Evolutionary conservation across 2,329 filamentous ascomycete genomes (phyloP), one percentile per base, ranked within the genome.

Genomic region (Pseudophaeomoniella oleicola): DNA sequence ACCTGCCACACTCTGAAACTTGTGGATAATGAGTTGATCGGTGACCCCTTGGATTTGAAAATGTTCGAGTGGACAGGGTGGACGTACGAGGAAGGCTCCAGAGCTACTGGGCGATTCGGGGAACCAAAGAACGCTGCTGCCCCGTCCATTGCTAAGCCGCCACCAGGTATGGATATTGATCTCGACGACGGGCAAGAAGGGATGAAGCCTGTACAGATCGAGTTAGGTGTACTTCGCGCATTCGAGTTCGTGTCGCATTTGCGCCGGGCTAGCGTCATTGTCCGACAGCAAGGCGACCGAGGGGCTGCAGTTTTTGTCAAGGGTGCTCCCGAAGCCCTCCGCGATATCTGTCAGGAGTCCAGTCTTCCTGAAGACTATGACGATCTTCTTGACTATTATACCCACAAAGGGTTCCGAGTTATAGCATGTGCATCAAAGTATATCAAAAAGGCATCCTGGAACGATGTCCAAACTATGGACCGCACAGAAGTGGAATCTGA

Each of bases 61-160:
- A 98, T 98, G 90, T 98, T 98, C 53, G 80, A 94, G 45, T 98
- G 94, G 47, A 96, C 90, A 0, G 72, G 73, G 4, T 98, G 90
- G 90, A 72, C 75, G 3, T 98, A 84, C 47, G 82, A 94, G 54
- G 90, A 98, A 62, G 85, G 86, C 2, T 77, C 77, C 32, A 78
- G 87, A 46, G 69, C 70, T 36, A 59, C 67, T 16, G 71, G 69
- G 17, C 73, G 73, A 36, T 68, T 67, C 30, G 75, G 81, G 35
- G 78, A 84, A 14, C 57, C 60, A 32, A 6, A n/a, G n/a, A 27
- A 27, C n/a, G n/a, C 22, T 27, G 53, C 52, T 1, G 90, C 88
- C n/a, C 9, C n/a, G 22, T 88, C 90, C 2, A 76, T 94, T 42
- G 88, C 88, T 16, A 72, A 82, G 37, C 88, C 90, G 4, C 85